phyloP scores from a whole-genome alignment of 768 basidiomycete species.

The Podaxis sp. region DNA sequence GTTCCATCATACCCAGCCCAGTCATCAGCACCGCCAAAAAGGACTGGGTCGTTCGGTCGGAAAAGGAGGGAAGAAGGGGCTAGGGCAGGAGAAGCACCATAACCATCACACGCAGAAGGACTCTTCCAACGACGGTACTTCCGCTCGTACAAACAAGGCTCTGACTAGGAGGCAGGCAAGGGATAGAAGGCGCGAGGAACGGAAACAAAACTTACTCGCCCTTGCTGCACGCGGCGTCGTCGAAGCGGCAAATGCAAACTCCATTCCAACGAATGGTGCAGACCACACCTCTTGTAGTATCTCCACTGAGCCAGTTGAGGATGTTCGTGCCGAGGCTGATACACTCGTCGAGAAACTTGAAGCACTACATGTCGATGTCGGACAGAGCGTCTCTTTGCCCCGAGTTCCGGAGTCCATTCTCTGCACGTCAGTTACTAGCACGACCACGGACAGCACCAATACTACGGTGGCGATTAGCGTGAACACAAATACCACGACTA shows the following conservation, averaged over 20 bases:
- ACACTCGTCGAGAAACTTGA: slow-evolving; percentile 1
- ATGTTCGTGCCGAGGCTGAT: not conserved
- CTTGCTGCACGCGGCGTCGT: slow-evolving; percentile 21
- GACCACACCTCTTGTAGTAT: not conserved
- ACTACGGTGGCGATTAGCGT: not conserved
- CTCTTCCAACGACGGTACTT: slow-evolving; percentile 4
- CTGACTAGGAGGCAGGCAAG: slow-evolving; percentile 39
- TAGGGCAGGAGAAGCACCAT: slow-evolving; percentile 17
- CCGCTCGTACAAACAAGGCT: slow-evolving; percentile 20
- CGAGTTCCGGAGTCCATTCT: not conserved
- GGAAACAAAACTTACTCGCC: slow-evolving; percentile 29
- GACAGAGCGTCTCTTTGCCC: not conserved
- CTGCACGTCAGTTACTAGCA: not conserved
- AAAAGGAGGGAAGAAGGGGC: slow-evolving; percentile 37
- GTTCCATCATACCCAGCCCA: slow-evolving; percentile 10
- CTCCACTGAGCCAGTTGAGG: not conserved
- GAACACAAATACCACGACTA: too few relatives aligned
- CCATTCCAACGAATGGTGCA: not conserved
- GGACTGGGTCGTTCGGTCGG: slow-evolving; percentile 22
- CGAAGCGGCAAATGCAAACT: not conserved
- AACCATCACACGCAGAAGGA: slow-evolving; percentile 12
- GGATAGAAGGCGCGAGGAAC: slow-evolving; percentile 50
- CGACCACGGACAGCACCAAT: not conserved
- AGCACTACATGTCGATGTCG: not conserved
- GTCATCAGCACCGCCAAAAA: slow-evolving; percentile 29